Conservation (phyloP, 768 basidiomycete species). For the Suillus americanus region DNA sequence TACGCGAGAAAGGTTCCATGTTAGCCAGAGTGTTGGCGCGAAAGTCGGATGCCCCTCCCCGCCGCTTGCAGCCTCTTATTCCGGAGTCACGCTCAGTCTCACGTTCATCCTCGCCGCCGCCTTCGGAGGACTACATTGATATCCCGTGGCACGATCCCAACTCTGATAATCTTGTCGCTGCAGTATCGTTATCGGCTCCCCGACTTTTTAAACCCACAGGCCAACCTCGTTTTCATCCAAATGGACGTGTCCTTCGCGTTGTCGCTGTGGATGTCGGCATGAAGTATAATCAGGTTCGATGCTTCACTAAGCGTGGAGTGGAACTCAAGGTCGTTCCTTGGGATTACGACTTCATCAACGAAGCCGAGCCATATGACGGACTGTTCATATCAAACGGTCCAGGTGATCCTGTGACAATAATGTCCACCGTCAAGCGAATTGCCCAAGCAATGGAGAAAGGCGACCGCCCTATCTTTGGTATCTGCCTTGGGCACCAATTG, state of each 20-base stretch:
- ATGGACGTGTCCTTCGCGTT: conserved; percentile 78
- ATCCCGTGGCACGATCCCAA: conserved; percentile 90
- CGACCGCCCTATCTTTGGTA: conserved; percentile 92
- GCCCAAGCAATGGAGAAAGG: conserved; percentile 65
- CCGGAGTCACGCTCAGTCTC: conserved; percentile 42
- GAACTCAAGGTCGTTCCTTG: conserved; percentile 98
- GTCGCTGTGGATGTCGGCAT: conserved; percentile 97
- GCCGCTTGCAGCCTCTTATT: conserved; percentile 34
- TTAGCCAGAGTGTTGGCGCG: conserved; percentile 81
- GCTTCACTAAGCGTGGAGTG: conserved; percentile 88
- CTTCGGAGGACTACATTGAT: conserved; percentile 86
- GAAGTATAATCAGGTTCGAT: conserved; percentile 99
- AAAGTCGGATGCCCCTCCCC: conserved; percentile 44
- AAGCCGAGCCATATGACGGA: conserved; percentile 85
- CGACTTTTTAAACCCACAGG: conserved; percentile 64
- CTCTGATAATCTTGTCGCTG: conserved; percentile 83
- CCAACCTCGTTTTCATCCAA: conserved; percentile 66
- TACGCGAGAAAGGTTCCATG: conserved; percentile 93
- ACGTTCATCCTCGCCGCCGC: conserved; percentile 53
- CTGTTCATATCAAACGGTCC: conserved; percentile 98
- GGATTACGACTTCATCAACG: conserved; percentile 88
- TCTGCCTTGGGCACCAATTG: conserved; percentile 97
- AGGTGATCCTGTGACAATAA: conserved; percentile 89
- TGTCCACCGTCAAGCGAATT: conserved; percentile 68
- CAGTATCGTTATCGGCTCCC: conserved; percentile 74